Conservation (phyloP, 2,329 filamentous ascomycete genomes). For the Colletotrichum caudatum region DNA sequence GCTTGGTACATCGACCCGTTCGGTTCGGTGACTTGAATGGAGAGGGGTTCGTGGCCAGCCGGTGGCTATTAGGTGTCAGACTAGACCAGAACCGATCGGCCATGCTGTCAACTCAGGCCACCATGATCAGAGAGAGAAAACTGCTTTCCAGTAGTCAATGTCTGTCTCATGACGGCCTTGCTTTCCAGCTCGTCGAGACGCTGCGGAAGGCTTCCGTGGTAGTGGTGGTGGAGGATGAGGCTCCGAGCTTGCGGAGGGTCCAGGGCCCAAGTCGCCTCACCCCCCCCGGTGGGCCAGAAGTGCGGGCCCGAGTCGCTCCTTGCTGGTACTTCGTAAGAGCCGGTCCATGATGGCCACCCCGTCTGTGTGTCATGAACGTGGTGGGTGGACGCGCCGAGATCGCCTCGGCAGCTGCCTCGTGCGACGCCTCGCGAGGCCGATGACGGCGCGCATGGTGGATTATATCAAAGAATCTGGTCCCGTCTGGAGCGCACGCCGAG, state of each 20-base stretch:
- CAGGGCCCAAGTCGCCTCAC: constrained; percentile 32
- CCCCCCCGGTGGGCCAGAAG: constrained; percentile 30
- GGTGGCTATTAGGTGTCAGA: background rate
- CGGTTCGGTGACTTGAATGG: background rate
- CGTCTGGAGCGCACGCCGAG: background rate
- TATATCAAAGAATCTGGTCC: constrained; percentile 36
- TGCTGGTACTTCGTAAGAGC: background rate
- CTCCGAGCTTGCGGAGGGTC: constrained; percentile 26
- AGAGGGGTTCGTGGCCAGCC: too few species aligned
- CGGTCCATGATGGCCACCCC: background rate
- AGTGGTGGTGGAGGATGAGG: constrained; percentile 20
- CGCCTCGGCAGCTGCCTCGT: constrained; percentile 35
- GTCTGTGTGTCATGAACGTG: background rate
- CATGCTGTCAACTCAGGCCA: too few species aligned
- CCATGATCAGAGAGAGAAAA: background rate
- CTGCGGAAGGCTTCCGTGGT: constrained; percentile 28
- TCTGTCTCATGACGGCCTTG: background rate
- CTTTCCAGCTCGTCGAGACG: background rate
- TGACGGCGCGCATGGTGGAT: constrained; percentile 35
- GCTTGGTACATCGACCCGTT: background rate
- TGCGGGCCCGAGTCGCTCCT: constrained; percentile 36
- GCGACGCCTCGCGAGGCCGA: constrained; percentile 34
- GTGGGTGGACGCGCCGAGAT: constrained; percentile 34
- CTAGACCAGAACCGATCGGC: background rate
- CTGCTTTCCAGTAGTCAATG: too few species aligned